phyloP scores from a whole-genome alignment of 106 monocot genomes.

The Dendrobium chrysotoxum region DNA sequence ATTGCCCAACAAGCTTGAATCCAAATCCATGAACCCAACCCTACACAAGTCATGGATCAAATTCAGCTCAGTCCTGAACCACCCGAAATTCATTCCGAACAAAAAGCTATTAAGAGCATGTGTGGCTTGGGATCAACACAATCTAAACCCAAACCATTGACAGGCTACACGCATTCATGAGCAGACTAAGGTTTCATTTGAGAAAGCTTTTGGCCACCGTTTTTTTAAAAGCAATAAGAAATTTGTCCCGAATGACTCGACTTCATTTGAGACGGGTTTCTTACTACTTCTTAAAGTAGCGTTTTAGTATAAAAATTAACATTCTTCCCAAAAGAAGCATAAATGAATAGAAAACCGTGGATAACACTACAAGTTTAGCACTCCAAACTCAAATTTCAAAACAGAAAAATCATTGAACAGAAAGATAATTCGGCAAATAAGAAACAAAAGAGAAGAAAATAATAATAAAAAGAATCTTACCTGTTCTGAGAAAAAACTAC shows the following conservation, averaged over 20 bases:
- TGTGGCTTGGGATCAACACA: background rate
- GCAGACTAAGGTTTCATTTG: no score
- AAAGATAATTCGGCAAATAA: background rate
- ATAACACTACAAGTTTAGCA: background rate
- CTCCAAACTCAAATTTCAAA: background rate
- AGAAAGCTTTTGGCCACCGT: no score
- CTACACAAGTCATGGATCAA: background rate
- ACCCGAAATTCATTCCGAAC: background rate
- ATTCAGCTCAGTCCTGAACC: background rate
- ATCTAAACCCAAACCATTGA: background rate
- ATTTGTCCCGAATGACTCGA: no score
- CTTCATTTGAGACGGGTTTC: no score
- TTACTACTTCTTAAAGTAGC: no score
- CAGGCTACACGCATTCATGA: background rate
- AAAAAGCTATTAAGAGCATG: background rate
- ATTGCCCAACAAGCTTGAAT: no score
- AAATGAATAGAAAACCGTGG: background rate
- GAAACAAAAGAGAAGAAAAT: background rate
- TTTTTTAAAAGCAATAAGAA: background rate
- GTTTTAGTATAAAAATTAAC: no score
- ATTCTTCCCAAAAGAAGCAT: background rate
- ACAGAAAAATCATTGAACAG: background rate
- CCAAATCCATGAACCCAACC: background rate
- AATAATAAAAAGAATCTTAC: background rate
- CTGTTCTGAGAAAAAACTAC: slow-evolving; percentile 10